Conservation (phyloP, 208 protist species). For the Acanthamoeba royreba region DNA sequence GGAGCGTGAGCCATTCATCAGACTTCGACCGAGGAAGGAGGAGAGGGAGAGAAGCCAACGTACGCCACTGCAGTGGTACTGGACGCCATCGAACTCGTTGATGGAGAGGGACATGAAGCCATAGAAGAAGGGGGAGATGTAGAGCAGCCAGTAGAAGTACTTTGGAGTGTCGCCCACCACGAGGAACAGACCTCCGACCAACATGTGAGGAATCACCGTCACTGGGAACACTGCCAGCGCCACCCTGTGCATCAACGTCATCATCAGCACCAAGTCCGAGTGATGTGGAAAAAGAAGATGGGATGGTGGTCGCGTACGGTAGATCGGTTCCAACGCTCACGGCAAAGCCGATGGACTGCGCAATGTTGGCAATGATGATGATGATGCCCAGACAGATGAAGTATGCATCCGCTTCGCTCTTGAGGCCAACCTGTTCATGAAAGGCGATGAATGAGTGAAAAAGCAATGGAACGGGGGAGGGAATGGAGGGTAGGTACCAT, state of each 20-base stretch:
- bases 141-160: slow-evolving; percentile 55
- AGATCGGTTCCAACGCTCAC: not conserved
- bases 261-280: not conserved
- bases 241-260: not conserved
- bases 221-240: slow-evolving; percentile 2
- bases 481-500: not conserved
- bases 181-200: slow-evolving; percentile 53
- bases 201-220: slow-evolving; percentile 25
- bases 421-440: not conserved
- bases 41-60: too few species aligned
- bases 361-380: not conserved
- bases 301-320: not conserved
- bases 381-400: slow-evolving; percentile 37
- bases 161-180: not conserved
- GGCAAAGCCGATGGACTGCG: slow-evolving; percentile 46
- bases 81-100: slow-evolving; percentile 41
- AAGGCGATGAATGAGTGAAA: not conserved
- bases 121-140: slow-evolving; percentile 57
- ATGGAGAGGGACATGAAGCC: slow-evolving; percentile 37
- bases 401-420: not conserved
- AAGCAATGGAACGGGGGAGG: not conserved
- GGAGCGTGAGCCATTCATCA: too few species aligned
- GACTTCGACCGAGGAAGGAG: too few species aligned
- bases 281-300: not conserved
- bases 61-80: slow-evolving; percentile 29